Conservation (phyloP, 2,329 filamentous ascomycete genomes). For the Diaporthe vaccinii region DNA sequence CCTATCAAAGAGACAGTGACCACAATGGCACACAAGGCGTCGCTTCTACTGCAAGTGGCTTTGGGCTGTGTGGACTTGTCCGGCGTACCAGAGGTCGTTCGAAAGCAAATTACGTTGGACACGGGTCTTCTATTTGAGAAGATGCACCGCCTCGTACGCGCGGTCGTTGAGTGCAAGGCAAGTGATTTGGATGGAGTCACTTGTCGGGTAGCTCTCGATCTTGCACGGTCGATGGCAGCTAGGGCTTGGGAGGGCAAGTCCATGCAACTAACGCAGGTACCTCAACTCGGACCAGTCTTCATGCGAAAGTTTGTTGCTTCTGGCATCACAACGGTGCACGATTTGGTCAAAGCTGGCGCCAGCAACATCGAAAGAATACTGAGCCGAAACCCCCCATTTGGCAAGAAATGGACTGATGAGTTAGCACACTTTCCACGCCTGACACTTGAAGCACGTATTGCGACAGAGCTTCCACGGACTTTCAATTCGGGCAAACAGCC, state of each 20-base stretch:
- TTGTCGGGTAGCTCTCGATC: slow-evolving; percentile 78
- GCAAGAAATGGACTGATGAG: slow-evolving; percentile 74
- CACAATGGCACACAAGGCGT: slow-evolving; percentile 79
- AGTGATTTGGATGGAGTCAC: slow-evolving; percentile 73
- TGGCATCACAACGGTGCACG: slow-evolving; percentile 79
- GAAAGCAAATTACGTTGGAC: slow-evolving; percentile 69
- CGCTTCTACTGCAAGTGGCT: slow-evolving; percentile 81
- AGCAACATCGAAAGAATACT: slow-evolving; percentile 82
- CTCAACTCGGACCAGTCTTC: slow-evolving; percentile 81
- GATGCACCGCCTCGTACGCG: slow-evolving; percentile 78
- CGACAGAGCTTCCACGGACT: not conserved
- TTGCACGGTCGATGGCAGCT: slow-evolving; percentile 82
- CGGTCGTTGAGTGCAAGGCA: slow-evolving; percentile 80
- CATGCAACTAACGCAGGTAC: slow-evolving; percentile 85
- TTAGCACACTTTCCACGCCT: slow-evolving; percentile 78
- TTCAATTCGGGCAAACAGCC: not conserved
- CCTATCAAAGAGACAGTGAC: slow-evolving; percentile 77
- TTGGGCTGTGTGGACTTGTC: slow-evolving; percentile 70
- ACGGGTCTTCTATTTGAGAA: slow-evolving; percentile 76
- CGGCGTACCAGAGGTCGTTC: slow-evolving; percentile 49
- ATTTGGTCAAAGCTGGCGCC: slow-evolving; percentile 76
- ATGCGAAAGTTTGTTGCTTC: slow-evolving; percentile 80
- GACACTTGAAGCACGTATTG: slow-evolving; percentile 50
- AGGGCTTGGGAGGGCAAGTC: slow-evolving; percentile 85
- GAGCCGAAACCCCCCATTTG: slow-evolving; percentile 86